Evolutionary conservation across 2,329 filamentous ascomycete genomes (phyloP).

Genomic region (Colletotrichum spaethianum): DNA sequence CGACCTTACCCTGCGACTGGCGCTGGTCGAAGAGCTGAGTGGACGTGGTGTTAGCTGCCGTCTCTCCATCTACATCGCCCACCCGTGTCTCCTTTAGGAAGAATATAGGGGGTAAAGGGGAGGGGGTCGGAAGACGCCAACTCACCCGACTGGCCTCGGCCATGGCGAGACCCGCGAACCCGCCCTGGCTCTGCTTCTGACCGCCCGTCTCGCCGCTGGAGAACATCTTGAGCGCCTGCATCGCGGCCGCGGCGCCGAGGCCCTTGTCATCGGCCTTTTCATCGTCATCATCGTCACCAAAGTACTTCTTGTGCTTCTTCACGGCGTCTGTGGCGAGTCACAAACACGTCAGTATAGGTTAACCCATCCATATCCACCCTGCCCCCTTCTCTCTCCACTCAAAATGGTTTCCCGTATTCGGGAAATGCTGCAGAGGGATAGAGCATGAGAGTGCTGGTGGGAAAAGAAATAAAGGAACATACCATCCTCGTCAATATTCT

Average conservation of each 20-base stretch:
- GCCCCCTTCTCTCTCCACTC: not conserved
- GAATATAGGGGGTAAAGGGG: not conserved
- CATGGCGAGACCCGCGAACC: conserved; percentile 90
- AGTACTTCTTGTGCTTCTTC: conserved; percentile 82
- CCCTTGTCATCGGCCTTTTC: conserved; percentile 63
- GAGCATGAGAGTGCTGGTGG: not conserved
- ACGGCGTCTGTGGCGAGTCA: conserved; percentile 69
- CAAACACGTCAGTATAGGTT: conserved; percentile 24
- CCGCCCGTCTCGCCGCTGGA: conserved; percentile 66
- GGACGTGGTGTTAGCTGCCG: not conserved
- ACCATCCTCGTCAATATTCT: conserved; percentile 67
- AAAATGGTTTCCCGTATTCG: not conserved
- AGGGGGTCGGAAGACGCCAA: not conserved
- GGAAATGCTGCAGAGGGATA: not conserved
- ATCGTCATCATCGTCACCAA: conserved; percentile 66
- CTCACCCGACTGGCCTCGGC: conserved; percentile 84
- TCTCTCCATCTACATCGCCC: too few relatives aligned
- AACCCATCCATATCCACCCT: not conserved
- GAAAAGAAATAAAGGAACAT: conserved; percentile 37
- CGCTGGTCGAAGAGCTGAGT: conserved; percentile 72
- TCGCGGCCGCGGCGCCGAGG: conserved; percentile 81
- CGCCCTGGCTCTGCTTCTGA: conserved; percentile 74
- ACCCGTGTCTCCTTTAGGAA: not conserved
- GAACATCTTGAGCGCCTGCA: conserved; percentile 88
- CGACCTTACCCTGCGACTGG: conserved; percentile 66